phyloP scores from a whole-genome alignment of 352 stramenopile species.

The Pythium biforme region DNA sequence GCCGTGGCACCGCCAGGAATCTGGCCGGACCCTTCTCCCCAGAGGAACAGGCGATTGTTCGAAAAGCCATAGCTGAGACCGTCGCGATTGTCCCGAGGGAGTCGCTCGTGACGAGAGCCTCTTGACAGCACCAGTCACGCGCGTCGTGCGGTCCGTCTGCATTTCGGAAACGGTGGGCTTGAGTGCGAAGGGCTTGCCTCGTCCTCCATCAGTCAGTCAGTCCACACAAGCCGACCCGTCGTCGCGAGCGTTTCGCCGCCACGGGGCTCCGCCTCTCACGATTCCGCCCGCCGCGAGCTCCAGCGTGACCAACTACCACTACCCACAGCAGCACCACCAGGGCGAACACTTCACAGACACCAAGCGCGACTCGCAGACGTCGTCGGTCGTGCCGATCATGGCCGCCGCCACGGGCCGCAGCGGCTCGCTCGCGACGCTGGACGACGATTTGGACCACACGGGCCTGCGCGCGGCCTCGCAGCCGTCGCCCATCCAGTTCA shows the following conservation, averaged over 20 bases:
- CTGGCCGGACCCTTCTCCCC: too few species aligned
- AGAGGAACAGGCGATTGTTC: not conserved
- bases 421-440: conserved; percentile 17
- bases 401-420: not conserved
- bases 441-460: conserved; percentile 4
- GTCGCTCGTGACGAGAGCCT: too few species aligned
- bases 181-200: not conserved
- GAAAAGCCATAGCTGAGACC: not conserved
- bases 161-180: not conserved
- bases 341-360: not conserved
- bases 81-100: too few species aligned
- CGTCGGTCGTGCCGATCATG: conserved; percentile 22
- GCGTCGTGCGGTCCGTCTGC: not conserved
- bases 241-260: too few species aligned
- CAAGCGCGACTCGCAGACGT: conserved; percentile 9
- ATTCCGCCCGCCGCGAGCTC: not conserved
- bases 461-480: not conserved
- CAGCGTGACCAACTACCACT: not conserved
- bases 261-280: too few species aligned
- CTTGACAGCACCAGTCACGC: not conserved
- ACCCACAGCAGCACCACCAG: not conserved
- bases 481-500: conserved; percentile 23
- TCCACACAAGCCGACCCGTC: not conserved
- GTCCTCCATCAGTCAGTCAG: not conserved
- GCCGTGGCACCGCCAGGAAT: not conserved